Evolutionary conservation across 2,329 filamentous ascomycete genomes (phyloP), one percentile per base, ranked within the genome.

Genomic region (Chrysosporium queenslandicum): DNA sequence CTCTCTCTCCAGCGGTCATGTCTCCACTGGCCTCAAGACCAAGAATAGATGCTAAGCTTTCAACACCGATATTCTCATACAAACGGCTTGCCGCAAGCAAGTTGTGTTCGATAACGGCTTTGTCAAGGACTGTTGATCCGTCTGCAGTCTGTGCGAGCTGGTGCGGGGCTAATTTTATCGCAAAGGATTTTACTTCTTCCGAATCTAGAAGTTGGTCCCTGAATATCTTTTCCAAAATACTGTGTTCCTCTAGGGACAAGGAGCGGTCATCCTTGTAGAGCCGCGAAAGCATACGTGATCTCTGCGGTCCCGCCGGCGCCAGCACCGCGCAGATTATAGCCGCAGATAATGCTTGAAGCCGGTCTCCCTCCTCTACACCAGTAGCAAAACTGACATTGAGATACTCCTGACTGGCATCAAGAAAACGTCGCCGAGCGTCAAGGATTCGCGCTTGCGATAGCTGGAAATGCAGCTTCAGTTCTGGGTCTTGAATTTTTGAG

Each of bases 151-250:
- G 83, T 21, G 92, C 92, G 1, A 96, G 81, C 70, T 98, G 92
- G 69, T 98, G 92, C 20, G 87, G 85, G 52, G 82, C 78, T 46
- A 98, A 76, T 48, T 82, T 83, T 60, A 85, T 76, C 0, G 90
- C 85, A 64, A 98, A 98, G 52, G 86, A 83, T 34, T 83, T 81
- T 39, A 96, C 88, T 71, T 98, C 92, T n/a, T 76, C 78, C 0
- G 85, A 81, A 0, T 81, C 80, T 46, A 98, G 76, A 2, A 98
- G 75, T 4, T 90, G 81, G 68, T 97, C 88, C 46, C 97, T 77
- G 68, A 94, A 95, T 81, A 98, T 97, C 75, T 97, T 97, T 74
- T 97, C 92, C 12, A 98, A 74, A 50, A 98, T 96, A 46, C 81
- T 76, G 64, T 86, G 91, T 39, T 53, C 54, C 70, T 97, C 87